Conservation (phyloP, 2,329 filamentous ascomycete species). For the Ophiosphaerella herpotricha region DNA sequence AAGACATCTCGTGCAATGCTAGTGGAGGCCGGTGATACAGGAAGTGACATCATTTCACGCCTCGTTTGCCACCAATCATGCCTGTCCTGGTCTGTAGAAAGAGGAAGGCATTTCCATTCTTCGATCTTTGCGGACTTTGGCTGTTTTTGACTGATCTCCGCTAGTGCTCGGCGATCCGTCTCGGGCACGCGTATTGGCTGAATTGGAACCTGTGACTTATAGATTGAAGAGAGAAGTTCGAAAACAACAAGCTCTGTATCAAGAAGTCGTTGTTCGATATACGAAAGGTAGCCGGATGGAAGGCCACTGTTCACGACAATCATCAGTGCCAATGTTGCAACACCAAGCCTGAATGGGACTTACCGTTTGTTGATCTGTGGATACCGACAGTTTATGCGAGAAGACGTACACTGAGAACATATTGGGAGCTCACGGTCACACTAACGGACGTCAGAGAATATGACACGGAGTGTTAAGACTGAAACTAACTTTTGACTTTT, state of each 20-base stretch:
- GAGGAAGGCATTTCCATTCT: constrained; percentile 24
- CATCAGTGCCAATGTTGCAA: neutral
- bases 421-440: constrained; percentile 25
- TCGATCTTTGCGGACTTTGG: constrained; percentile 24
- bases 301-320: constrained; percentile 19
- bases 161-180: constrained; percentile 7
- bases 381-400: constrained; percentile 18
- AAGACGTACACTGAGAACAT: constrained; percentile 23
- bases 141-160: constrained; percentile 17
- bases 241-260: constrained; percentile 26
- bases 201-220: constrained; percentile 13
- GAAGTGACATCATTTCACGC: neutral
- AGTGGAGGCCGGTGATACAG: neutral
- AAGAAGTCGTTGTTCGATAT: constrained; percentile 25
- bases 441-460: constrained; percentile 10
- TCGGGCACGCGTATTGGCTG: constrained; percentile 10
- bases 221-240: constrained; percentile 21
- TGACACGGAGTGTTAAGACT: too few species aligned
- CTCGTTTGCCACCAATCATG: constrained; percentile 18
- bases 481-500: constrained; percentile 28
- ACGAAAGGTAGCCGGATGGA: constrained; percentile 27
- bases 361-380: constrained; percentile 27
- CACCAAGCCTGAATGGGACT: neutral
- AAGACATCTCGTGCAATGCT: neutral
- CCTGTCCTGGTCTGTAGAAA: constrained; percentile 15